Percentiles rank a stretch among this genome's conserved stretches.
These are phyloP conservation scores for Perkinsus chesapeaki DNA, from an alignment of 169 alveolate genomes.

Conservation along the genomic window DNA sequence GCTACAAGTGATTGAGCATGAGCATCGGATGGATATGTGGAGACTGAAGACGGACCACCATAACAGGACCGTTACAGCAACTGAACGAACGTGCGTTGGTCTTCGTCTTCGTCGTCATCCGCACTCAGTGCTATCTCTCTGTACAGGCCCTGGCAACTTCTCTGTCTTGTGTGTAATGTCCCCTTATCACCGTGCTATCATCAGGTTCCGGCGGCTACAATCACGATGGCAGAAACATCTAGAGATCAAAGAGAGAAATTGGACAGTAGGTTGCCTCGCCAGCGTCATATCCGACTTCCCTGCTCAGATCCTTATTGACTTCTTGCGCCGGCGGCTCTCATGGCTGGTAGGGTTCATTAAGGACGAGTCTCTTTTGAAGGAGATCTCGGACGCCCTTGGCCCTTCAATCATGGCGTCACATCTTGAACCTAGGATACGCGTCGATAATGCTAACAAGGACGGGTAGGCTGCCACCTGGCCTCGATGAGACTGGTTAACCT, in stretches of 20 bases:
- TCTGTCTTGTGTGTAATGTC: no score
- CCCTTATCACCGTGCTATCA: no score
- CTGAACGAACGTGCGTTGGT: neutral
- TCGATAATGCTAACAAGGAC: neutral
- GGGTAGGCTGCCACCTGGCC: neutral
- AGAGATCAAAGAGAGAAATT: neutral
- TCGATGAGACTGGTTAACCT: neutral
- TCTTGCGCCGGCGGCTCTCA: neutral
- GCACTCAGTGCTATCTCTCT: no score
- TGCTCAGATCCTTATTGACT: neutral
- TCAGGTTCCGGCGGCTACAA: neutral
- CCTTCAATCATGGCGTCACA: neutral
- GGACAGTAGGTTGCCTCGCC: neutral
- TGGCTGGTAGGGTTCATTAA: neutral
- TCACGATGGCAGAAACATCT: neutral
- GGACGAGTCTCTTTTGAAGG: neutral
- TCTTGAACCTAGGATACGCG: neutral
- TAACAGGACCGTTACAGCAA: neutral
- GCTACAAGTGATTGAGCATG: neutral
- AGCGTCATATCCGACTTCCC: neutral
- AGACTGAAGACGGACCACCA: neutral
- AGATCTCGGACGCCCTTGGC: neutral
- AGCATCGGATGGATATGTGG: neutral
- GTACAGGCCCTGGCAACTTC: no score
- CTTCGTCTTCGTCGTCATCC: no score